phyloP scores from a whole-genome alignment of 441 rosid genomes.

The Bruguiera hainesii region DNA sequence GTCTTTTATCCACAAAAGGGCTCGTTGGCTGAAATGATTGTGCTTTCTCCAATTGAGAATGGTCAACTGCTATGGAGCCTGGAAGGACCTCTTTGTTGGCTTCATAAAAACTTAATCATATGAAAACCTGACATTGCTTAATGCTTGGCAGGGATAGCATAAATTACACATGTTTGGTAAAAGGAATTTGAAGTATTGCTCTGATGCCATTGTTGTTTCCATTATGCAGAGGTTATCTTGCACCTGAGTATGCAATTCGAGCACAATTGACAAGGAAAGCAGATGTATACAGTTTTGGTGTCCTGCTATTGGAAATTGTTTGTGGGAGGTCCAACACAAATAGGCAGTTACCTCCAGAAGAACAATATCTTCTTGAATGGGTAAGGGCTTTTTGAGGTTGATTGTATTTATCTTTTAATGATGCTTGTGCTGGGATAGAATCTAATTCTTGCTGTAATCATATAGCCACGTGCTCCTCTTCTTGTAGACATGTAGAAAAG shows the following conservation, averaged over 20 bases:
- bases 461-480: not conserved
- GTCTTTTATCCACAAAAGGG: not conserved
- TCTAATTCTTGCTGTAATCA: not conserved
- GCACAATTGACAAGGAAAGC: slow-evolving; percentile 66
- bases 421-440: not conserved
- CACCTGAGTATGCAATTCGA: slow-evolving; percentile 69
- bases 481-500: not conserved
- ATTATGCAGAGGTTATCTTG: slow-evolving; percentile 54
- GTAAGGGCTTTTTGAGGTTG: slow-evolving; percentile 27
- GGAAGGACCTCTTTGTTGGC: not conserved
- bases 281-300: slow-evolving; percentile 68
- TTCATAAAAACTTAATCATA: not conserved
- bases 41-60: not conserved
- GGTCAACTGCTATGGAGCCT: not conserved
- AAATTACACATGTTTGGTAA: not conserved
- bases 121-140: not conserved
- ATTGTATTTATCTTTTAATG: not conserved
- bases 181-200: not conserved
- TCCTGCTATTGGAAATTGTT: slow-evolving; percentile 59
- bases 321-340: slow-evolving; percentile 59
- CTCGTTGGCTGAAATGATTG: not conserved
- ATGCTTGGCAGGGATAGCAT: slow-evolving; percentile 2
- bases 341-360: slow-evolving; percentile 35
- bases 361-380: slow-evolving; percentile 62
- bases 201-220: not conserved